Evolutionary conservation across 1,284 basidiomycete genomes (phyloP), one percentile per base, ranked within the genome.

Genomic region (Trichosporon sp.): DNA sequence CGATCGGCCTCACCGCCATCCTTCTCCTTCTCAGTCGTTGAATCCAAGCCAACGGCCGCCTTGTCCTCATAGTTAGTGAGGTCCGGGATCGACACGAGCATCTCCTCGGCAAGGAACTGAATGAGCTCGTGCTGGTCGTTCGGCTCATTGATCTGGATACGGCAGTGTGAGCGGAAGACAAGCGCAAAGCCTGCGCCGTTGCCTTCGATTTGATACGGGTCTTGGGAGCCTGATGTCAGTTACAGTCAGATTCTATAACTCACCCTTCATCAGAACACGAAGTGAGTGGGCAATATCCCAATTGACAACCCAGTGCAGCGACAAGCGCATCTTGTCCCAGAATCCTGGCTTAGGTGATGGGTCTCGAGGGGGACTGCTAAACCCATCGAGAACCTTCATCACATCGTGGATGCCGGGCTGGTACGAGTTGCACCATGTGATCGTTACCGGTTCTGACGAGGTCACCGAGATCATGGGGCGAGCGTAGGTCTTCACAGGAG

Each of bases 401-500:
- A 98, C 79, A 73, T 98, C 95, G 72, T 95, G 90, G 21, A 92
- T 89, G 3, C 89, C 88, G 14, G 94, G 88, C 64, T 87, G 86
- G 69, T 95, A 91, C 66, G 93, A 95, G 61, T 93, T 87, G 31
- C 92, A 91, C 95, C 95, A 98, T 5, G 89, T 86, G 62, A 97
- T 85, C 59, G 88, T 86, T 0, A 92, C 91, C 5, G 89, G 85
- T 32, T 83, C 84, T 10, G 85, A 82, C 0, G 89, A 87, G 23
- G 83, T 81, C 32, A 95, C 84, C 23, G 85, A 84, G 70, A 98
- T 84, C 29, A 82, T 81, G 4, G 94, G 90, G 49, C 86, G 85
- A 3, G 92, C 91, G 75, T 95, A 98, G 23, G 88, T 90, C 80
- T 98, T 98, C 72, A 95, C 89, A 0, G 95, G 90, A 90, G 95